Evolutionary conservation across 2,329 filamentous ascomycete species (phyloP), one percentile per base, ranked within the genome.

Genomic region (Pyricularia pennisetigena): DNA sequence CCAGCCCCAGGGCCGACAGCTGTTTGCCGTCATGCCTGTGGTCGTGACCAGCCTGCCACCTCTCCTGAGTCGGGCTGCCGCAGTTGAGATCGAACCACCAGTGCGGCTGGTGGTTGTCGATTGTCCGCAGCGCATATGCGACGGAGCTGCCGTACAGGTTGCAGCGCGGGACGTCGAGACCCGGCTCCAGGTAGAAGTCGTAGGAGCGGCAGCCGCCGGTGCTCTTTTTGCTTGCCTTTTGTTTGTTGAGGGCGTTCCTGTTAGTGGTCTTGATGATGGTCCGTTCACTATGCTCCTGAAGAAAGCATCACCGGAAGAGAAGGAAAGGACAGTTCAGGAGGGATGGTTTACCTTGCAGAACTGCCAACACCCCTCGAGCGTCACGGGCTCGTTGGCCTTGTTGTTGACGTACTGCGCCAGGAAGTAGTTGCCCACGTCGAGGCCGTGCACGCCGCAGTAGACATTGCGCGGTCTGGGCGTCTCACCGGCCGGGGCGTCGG

Each of bases 361-460:
- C 69, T 80, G 75, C 72, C 76, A 82, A 73, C 80, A 82, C 2
- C 78, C 79, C 69, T 78, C 73, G 8, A 79, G 72, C 2, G 77
- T 79, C 28, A 82, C 76, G 1, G 74, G 71, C 49, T 77, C 75
- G 14, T 71, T 73, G 1, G 69, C 69, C 7, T 70, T 73, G 68
- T 81, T 75, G 71, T 80, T 74, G 63, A 75, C 74, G 69, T 77
- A 81, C 70, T 77, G 75, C 12, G 76, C 78, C 2, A 81, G 70
- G 69, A 81, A 79, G 69, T 75, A 80, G 68, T 74, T 74, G 9
- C 77, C 78, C 2, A 74, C 72, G 0, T 77, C 73, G 68, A 73
- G 65, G 24, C 79, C 79, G 28, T 77, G 76, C 9, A 81, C 74
- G 64, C 79, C 79, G 70, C 79, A 82, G 71, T 81, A 78, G 1